Percentiles rank a stretch among this genome's conserved stretches.
These are phyloP conservation scores for Kluyveromyces marxianus DNA, from an alignment of 1,139 yeast genomes.

Conservation along the genomic window DNA sequence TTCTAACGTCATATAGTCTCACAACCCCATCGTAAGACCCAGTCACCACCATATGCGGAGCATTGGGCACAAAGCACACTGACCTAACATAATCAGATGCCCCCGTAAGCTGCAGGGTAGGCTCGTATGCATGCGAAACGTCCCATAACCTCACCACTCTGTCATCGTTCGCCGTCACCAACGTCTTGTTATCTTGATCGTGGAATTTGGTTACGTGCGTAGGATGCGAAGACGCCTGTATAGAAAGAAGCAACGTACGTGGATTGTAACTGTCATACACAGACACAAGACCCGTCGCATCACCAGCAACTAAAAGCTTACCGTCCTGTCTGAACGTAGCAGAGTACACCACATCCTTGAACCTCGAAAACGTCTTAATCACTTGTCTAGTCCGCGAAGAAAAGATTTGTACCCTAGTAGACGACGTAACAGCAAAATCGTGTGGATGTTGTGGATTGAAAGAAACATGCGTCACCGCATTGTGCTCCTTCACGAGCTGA, in stretches of 20 bases:
- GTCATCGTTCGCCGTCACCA: slow-evolving; percentile 89
- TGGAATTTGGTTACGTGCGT: slow-evolving; percentile 90
- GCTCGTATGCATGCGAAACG: slow-evolving; percentile 67
- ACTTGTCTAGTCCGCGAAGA: slow-evolving; percentile 92
- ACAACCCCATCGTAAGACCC: slow-evolving; percentile 91
- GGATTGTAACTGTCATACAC: slow-evolving; percentile 77
- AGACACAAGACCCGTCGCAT: slow-evolving; percentile 78
- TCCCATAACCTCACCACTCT: slow-evolving; percentile 82
- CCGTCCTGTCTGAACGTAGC: slow-evolving; percentile 50
- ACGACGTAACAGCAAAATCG: slow-evolving; percentile 90
- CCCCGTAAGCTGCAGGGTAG: slow-evolving; percentile 56
- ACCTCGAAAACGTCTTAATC: slow-evolving; percentile 77
- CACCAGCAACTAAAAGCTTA: slow-evolving; percentile 85
- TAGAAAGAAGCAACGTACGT: slow-evolving; percentile 67
- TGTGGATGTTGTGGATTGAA: slow-evolving; percentile 84
- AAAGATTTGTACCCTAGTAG: slow-evolving; percentile 86
- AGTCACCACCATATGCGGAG: slow-evolving; percentile 63
- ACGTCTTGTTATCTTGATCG: slow-evolving; percentile 52
- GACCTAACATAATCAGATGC: slow-evolving; percentile 88
- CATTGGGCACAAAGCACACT: slow-evolving; percentile 62
- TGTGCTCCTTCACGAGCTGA: slow-evolving; percentile 86
- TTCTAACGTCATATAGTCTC: slow-evolving; percentile 80
- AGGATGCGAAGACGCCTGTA: slow-evolving; percentile 77
- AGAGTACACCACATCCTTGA: slow-evolving; percentile 78
- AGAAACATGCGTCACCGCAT: slow-evolving; percentile 78